Base-by-base conservation (phyloP, 176 grass and related monocot genomes). In the Saccharum officinarum region DNA sequence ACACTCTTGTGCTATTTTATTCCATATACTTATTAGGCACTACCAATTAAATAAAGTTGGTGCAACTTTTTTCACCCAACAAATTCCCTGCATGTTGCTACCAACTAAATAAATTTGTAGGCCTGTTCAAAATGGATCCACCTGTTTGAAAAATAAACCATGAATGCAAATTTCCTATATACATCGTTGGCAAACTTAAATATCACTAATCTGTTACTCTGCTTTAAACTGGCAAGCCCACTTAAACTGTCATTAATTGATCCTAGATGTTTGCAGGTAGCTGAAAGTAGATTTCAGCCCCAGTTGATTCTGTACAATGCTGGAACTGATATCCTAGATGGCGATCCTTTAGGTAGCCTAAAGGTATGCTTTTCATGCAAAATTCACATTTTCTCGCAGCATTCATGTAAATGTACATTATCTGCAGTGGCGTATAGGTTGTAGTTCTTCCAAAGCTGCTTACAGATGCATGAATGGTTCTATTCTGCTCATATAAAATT, bases 261-360 rank as follows among this genome's bases (percentile, higher is more conserved):
- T 9, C 16, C 28, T 55, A 55, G 5, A 17, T 52, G 60, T 67
- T 67, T 76, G 41, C 31, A 67, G 82, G 72, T 95, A 84, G 75
- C 88, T 30, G 45, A 92, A 86, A 87, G 16, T 71, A 91, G 80
- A 34, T 95, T 92, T 77, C 60, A 89, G 68, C 86, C 91, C n/a
- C 80, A 89, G 45, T 89, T 95, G 83, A 67, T 92, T 80, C 72
- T 92, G 66, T 95, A 89, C 52, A 95, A 91, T 80, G 84, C 88
- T 84, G 86, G 88, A 69, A 95, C 81, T 26, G 94, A 92, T 86
- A 87, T 89, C 76, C 76, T 91, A 18, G 86, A 91, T 71, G 94
- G 91, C 36, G 93, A 95, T 91, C 88, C 91, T 42, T 92, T 95
- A 77, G 86, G 93, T 33, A 86, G 80, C 73, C 41, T 95, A 59